Conservation (phyloP, 78 protist species). For the Emiliania huxleyi region DNA sequence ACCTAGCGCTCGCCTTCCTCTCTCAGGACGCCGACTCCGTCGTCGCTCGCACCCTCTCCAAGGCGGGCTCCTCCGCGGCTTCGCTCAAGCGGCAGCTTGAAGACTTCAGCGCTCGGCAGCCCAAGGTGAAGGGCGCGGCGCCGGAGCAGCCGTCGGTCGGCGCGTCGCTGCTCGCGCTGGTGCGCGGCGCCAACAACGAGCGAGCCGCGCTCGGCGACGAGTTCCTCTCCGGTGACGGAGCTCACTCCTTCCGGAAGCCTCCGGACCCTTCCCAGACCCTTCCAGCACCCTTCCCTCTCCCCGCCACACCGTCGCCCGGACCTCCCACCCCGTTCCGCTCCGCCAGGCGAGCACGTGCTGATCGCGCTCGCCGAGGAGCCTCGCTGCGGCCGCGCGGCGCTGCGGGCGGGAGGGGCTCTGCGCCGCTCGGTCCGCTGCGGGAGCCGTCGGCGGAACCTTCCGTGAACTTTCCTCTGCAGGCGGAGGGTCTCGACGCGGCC, state of each 20-base stretch:
- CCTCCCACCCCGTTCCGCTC: no score
- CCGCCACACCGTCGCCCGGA: no score
- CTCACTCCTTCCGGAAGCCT: no score
- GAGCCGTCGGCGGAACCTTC: no score
- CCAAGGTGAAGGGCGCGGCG: not conserved
- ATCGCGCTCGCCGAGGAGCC: not conserved
- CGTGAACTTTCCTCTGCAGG: no score
- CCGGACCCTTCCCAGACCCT: no score
- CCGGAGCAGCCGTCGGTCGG: not conserved
- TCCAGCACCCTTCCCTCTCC: no score
- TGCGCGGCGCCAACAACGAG: not conserved
- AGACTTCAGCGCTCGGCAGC: not conserved
- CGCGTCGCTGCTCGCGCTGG: not conserved
- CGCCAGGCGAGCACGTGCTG: slow-evolving; percentile 35
- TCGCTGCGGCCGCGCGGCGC: not conserved
- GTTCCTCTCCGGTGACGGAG: slow-evolving; percentile 6
- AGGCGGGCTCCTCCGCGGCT: not conserved
- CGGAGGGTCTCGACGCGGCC: not conserved
- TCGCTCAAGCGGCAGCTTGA: not conserved
- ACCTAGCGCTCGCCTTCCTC: not conserved
- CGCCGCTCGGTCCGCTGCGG: no score
- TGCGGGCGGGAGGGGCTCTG: no score
- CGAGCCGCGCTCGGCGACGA: not conserved
- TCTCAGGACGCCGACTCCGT: not conserved
- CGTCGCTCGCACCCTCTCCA: not conserved